Evolutionary conservation across 495 filamentous ascomycete genomes (phyloP).

Genomic region (Podospora bellae-mahoneyi): DNA sequence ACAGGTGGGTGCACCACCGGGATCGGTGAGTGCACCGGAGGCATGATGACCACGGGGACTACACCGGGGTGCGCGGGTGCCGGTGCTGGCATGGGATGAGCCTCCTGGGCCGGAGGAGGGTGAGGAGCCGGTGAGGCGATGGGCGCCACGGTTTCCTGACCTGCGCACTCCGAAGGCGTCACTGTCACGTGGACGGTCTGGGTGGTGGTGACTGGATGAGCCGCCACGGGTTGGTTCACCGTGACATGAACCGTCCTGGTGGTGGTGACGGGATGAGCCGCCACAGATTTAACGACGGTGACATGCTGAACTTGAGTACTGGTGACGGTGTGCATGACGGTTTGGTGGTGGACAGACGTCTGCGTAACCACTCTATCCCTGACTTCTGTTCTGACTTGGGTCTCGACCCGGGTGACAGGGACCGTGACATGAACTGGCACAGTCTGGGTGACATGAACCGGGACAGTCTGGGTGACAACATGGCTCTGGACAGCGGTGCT

Average conservation of each 20-base stretch:
- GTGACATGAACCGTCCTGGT: slow-evolving; percentile 4
- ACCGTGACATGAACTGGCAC: slow-evolving; percentile 8
- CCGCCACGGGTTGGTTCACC: not conserved
- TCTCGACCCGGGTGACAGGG: slow-evolving; percentile 8
- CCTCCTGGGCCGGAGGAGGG: not conserved
- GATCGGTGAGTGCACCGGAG: not conserved
- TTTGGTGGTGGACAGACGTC: slow-evolving; percentile 6
- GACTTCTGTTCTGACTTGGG: not conserved
- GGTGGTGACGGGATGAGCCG: slow-evolving; percentile 5
- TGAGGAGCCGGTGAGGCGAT: not conserved
- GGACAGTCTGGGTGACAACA: slow-evolving; percentile 6
- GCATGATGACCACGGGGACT: not conserved
- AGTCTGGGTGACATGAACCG: slow-evolving; percentile 9
- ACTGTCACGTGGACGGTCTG: slow-evolving; percentile 4
- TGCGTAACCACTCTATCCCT: not conserved
- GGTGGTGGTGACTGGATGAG: not conserved
- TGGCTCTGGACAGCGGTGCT: not conserved
- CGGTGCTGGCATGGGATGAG: not conserved
- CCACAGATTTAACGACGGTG: not conserved
- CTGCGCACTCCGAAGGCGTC: not conserved
- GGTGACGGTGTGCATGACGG: slow-evolving; percentile 3
- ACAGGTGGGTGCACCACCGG: not conserved
- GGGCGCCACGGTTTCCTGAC: not conserved
- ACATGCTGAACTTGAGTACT: slow-evolving; percentile 3
- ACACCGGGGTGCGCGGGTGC: not conserved